These are phyloP conservation scores for Penicillium roqueforti DNA, from an alignment of 495 filamentous ascomycete species.

Conservation along the genomic window DNA sequence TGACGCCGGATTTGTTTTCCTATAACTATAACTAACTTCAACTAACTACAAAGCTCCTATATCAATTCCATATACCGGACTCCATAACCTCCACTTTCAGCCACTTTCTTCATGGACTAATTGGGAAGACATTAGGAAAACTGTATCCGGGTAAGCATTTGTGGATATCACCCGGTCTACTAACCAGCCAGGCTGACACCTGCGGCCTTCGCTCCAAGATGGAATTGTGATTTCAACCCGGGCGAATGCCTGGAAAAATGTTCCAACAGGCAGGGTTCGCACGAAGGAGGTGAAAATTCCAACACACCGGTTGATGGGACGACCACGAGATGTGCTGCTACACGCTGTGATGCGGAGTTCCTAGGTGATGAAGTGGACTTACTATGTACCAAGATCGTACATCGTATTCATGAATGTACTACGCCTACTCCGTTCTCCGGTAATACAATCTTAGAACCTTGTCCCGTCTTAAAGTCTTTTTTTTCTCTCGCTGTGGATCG, in stretches of 20 bases:
- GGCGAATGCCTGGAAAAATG: background rate
- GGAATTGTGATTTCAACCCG: background rate
- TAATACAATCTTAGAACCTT: background rate
- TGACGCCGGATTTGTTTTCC: background rate
- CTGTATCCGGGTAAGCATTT: background rate
- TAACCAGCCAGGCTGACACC: background rate
- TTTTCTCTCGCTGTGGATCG: background rate
- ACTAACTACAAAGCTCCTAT: too few species aligned
- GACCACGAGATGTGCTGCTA: constrained; percentile 6
- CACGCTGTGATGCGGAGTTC: background rate
- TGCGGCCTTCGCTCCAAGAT: background rate
- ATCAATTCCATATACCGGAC: background rate
- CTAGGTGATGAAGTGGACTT: background rate
- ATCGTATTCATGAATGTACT: background rate
- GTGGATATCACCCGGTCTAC: background rate
- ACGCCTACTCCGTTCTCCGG: background rate
- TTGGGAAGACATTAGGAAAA: background rate
- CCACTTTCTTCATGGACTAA: background rate
- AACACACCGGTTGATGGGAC: constrained; percentile 10
- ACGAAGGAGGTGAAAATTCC: background rate
- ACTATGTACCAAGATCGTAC: background rate
- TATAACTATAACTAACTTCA: too few species aligned
- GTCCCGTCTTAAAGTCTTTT: background rate
- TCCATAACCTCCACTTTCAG: background rate
- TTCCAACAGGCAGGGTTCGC: background rate